Percentiles rank a stretch among this genome's conserved stretches.
Evolutionary conservation across 441 rosid genomes (phyloP).

Genomic region (Erysimum cheiri): DNA sequence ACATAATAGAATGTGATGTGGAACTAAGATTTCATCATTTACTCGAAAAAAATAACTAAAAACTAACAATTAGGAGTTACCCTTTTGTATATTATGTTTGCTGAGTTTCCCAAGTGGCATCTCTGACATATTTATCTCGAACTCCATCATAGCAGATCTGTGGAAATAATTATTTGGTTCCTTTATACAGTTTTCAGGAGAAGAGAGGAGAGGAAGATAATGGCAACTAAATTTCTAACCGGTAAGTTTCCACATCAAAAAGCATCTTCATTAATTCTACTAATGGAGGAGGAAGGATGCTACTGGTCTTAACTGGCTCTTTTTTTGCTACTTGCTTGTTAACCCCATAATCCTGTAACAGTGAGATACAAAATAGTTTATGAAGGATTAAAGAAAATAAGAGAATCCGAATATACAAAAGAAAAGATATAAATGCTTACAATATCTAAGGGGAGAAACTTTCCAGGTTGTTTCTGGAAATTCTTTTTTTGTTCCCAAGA

Average conservation of each 20-base stretch:
- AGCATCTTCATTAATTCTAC: constrained; percentile 87
- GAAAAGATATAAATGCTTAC: constrained; percentile 49
- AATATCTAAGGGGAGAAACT: constrained; percentile 90
- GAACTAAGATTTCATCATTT: constrained; percentile 14
- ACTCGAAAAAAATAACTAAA: not conserved
- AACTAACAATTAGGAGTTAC: constrained; percentile 45
- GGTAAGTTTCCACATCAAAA: constrained; percentile 90
- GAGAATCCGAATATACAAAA: constrained; percentile 3
- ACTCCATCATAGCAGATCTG: constrained; percentile 99
- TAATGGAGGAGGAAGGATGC: constrained; percentile 74
- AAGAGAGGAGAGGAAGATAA: constrained; percentile 19
- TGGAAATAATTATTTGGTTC: constrained; percentile 41
- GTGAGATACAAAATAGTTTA: not conserved
- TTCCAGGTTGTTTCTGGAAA: constrained; percentile 88
- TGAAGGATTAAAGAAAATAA: constrained; percentile 20
- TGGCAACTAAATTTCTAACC: constrained; percentile 48
- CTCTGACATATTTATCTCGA: constrained; percentile 93
- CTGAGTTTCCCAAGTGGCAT: constrained; percentile 99
- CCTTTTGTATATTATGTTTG: constrained; percentile 85
- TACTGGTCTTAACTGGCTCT: constrained; percentile 49
- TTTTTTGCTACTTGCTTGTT: constrained; percentile 62
- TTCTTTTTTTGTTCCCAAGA: constrained; percentile 83
- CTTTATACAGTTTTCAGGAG: constrained; percentile 20
- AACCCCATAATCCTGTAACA: constrained; percentile 88
- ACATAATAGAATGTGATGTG: constrained; percentile 10